phyloP scores from a whole-genome alignment of 805 yeast genomes.

The Candida vartiovaarae region DNA sequence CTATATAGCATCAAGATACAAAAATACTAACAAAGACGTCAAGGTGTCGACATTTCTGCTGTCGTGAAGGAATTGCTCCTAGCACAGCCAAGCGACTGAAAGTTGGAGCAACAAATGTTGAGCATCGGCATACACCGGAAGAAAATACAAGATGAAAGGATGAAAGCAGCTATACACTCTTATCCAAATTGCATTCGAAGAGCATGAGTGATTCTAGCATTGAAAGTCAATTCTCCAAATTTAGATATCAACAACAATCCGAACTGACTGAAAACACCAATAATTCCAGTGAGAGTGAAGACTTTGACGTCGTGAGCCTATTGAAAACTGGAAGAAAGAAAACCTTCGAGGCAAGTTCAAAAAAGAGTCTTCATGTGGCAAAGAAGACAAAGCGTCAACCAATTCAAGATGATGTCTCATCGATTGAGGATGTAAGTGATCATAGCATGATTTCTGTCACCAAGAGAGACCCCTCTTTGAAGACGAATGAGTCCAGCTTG shows the following conservation, averaged over 20 bases:
- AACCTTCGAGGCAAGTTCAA: too few species aligned
- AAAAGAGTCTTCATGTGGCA: not conserved
- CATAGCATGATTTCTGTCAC: not conserved
- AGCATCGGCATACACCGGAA: too few species aligned
- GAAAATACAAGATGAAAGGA: not conserved
- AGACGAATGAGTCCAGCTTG: not conserved
- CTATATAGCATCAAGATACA: too few species aligned
- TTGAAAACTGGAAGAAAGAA: not conserved
- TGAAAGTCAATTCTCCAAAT: not conserved
- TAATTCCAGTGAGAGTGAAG: slow-evolving; percentile 1
- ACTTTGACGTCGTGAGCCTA: not conserved
- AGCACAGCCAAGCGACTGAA: slow-evolving; percentile 2
- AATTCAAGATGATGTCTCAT: too few species aligned
- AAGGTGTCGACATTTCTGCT: slow-evolving; percentile 40
- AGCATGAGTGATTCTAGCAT: not conserved
- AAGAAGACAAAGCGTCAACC: not conserved
- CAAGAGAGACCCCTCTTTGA: not conserved
- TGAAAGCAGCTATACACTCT: slow-evolving; percentile 4
- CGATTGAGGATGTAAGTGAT: not conserved
- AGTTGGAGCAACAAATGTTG: not conserved
- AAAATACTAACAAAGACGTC: slow-evolving; percentile 6
- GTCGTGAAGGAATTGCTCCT: slow-evolving; percentile 36
- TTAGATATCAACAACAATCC: not conserved
- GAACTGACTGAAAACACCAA: not conserved
- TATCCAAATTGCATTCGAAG: slow-evolving; percentile 6